Evolutionary conservation across 1,284 basidiomycete species (phyloP).

Genomic region (Ustilago bromivora): DNA sequence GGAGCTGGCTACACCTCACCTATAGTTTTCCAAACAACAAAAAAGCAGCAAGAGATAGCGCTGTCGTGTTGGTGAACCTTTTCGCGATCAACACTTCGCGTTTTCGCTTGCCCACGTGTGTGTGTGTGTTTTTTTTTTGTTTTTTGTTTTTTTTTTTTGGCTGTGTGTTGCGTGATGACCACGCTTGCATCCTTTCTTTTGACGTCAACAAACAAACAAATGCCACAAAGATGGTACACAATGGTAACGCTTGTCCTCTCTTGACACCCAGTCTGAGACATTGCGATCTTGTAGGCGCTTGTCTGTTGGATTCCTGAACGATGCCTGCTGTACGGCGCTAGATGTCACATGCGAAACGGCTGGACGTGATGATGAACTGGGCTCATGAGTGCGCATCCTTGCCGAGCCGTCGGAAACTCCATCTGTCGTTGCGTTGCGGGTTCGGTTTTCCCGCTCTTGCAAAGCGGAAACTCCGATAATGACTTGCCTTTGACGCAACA

Average conservation of each 20-base stretch:
- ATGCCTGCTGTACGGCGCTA: background rate
- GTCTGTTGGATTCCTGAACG: too few species aligned
- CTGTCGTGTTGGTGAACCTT: too few species aligned
- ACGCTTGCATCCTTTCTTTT: background rate
- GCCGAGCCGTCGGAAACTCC: background rate
- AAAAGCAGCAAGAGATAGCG: background rate
- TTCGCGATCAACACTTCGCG: background rate
- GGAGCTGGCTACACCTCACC: constrained; percentile 13
- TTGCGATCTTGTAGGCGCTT: background rate
- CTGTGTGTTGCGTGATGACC: background rate
- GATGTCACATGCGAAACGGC: background rate
- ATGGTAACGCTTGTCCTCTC: background rate
- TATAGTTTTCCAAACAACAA: background rate
- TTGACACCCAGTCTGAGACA: background rate
- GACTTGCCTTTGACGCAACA: too few species aligned
- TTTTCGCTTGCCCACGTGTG: background rate
- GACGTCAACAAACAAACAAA: constrained; percentile 19
- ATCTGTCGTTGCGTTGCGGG: too few species aligned
- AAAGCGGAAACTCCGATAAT: too few species aligned
- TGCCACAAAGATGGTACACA: constrained; percentile 3
- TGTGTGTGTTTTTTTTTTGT: background rate
- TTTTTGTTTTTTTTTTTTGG: background rate
- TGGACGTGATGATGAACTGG: background rate
- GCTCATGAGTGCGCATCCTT: background rate
- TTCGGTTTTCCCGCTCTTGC: too few species aligned